These are phyloP conservation scores for Coccomyxa sp. DNA, from an alignment of 139 green algal genomes.

Conservation along the genomic window DNA sequence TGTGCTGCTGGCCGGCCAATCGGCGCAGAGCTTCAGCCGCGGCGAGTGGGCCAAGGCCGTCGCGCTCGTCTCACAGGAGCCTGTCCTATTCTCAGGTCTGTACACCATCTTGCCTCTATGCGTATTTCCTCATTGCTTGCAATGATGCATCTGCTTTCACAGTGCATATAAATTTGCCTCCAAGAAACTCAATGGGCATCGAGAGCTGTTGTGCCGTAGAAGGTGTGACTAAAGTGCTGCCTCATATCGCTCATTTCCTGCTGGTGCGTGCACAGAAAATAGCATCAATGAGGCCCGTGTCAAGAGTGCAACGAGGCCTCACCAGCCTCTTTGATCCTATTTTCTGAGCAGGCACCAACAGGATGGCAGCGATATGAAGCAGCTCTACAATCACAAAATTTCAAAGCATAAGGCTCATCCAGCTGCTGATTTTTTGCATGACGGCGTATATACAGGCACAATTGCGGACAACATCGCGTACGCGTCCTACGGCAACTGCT, in stretches of 20 bases:
- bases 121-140: background rate
- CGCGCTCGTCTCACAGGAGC: conserved; percentile 74
- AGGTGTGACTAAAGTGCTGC: no score
- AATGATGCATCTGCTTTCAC: background rate
- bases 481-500: conserved; percentile 31
- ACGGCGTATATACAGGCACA: conserved; percentile 39
- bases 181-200: no score
- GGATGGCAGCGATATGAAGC: no score
- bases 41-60: conserved; percentile 66
- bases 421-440: no score
- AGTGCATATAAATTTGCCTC: background rate
- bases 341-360: no score
- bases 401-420: background rate
- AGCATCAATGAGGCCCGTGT: no score
- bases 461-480: conserved; percentile 90
- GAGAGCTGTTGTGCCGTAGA: no score
- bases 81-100: conserved; percentile 66
- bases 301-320: no score
- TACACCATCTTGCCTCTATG: background rate
- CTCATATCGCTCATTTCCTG: background rate
- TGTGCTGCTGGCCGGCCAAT: conserved; percentile 33
- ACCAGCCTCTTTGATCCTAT: no score
- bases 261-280: background rate
- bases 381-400: background rate
- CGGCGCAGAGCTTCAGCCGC: conserved; percentile 40